Evolutionary conservation across 805 yeast genomes (phyloP), one percentile per base, ranked within the genome.

Genomic region (Saccharomycopsis lassenensis): DNA sequence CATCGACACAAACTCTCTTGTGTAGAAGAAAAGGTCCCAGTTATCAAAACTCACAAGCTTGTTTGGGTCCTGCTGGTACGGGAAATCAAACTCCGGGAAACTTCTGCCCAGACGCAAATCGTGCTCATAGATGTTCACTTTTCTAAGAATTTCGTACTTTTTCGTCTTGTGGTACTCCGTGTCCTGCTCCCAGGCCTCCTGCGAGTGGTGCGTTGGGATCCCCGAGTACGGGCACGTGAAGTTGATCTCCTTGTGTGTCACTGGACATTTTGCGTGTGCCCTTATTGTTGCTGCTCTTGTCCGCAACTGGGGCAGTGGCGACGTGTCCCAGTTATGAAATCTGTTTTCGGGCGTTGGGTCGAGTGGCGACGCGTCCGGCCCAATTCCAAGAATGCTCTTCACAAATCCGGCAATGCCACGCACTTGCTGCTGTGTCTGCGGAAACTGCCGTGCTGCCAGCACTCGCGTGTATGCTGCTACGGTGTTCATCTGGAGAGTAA

Each of bases 31-130:
- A 7, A 91, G 65, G 58, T 91, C 97, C 98, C 98, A 91, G 55
- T 71, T 77, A 33, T 65, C 54, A 85, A 71, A 42, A 54, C 85
- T 86, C 42, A 86, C 74, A 42, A 69, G 60, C 43, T 77, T 76
- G 52, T 87, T 96, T 34, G 63, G 65, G 35, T 77, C 81, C 57
- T 82, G 93, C 11, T 65, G 68, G 3, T 72, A 75, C 5, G 98
- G 97, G 61, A 91, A 86, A 49, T 85, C 91, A 52, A 91, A 87
- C 61, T 91, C 97, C 16, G 95, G 95, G 59, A 91, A 89, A 34
- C 77, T 80, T 53, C 98, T 72, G 3, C 96, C 97, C 27, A 91
- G 77, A 56, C 97, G 73, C 47, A 91, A 64, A 59, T 91, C 98
- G 52, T 89, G 97, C 58, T 91, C 98, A 57, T 77, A 89, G 35